phyloP scores from a whole-genome alignment of 352 stramenopile genomes.

The Phytophthora meadii region DNA sequence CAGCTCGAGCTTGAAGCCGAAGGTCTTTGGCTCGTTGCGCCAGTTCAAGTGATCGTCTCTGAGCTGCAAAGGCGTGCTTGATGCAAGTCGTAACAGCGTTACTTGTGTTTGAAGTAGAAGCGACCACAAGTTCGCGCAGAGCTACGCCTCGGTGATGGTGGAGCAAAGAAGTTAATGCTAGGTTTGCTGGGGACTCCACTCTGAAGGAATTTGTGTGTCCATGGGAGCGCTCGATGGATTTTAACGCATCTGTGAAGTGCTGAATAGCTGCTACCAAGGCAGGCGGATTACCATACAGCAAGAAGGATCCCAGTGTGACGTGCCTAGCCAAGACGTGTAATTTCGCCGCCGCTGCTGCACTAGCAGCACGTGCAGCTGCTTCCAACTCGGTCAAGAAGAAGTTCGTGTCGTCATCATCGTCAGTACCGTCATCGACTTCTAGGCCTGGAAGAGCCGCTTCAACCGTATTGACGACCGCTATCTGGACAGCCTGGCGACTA shows the following conservation, averaged over 20 bases:
- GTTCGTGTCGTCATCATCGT: conserved; percentile 53
- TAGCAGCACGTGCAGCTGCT: conserved; percentile 36
- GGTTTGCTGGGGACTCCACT: conserved; percentile 1
- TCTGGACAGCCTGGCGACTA: conserved; percentile 20
- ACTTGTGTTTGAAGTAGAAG: conserved; percentile 10
- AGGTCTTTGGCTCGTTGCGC: conserved; percentile 47
- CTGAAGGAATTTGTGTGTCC: background rate
- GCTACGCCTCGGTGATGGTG: conserved; percentile 77
- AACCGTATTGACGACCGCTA: conserved; percentile 14
- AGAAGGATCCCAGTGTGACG: conserved; percentile 53
- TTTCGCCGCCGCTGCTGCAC: conserved; percentile 18
- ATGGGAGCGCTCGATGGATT: conserved; percentile 27
- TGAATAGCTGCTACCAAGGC: conserved; percentile 41
- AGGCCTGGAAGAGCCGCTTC: conserved; percentile 21
- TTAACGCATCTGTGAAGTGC: conserved; percentile 49
- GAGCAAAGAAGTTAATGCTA: conserved; percentile 51
- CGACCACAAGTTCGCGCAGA: conserved; percentile 61
- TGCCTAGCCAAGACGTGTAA: conserved; percentile 44
- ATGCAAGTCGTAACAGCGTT: conserved; percentile 14
- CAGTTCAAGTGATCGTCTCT: conserved; percentile 58
- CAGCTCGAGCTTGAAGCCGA: conserved; percentile 54
- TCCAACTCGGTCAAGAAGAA: conserved; percentile 85
- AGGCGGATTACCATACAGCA: conserved; percentile 56
- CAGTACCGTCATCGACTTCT: conserved; percentile 22
- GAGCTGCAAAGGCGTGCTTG: conserved; percentile 40